Evolutionary conservation across 2,329 filamentous ascomycete genomes (phyloP).

Genomic region (Aspergillus sp.): DNA sequence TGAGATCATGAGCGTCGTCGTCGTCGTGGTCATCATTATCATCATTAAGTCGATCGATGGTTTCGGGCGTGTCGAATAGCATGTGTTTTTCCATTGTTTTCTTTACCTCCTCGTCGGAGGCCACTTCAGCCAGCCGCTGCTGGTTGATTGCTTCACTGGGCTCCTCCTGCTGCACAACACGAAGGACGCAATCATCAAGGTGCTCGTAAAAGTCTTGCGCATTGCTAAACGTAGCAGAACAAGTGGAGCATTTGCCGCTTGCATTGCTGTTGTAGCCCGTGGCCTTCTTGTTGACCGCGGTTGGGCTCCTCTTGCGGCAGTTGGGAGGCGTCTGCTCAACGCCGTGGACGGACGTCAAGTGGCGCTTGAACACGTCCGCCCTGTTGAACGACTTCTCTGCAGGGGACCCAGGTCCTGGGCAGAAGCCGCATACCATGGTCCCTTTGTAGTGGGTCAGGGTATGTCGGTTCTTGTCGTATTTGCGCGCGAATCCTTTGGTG

Average conservation of each 20-base stretch:
- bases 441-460: conserved; percentile 94
- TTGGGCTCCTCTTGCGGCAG: conserved; percentile 64
- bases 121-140: conserved; percentile 48
- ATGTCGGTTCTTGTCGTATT: conserved; percentile 94
- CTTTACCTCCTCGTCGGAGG: conserved; percentile 48
- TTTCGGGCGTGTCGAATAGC: conserved; percentile 40
- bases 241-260: conserved; percentile 85
- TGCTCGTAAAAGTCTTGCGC: conserved; percentile 98
- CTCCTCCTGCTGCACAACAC: conserved; percentile 52
- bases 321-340: conserved; percentile 91
- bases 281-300: conserved; percentile 50
- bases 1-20: conserved; percentile 42
- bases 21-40: conserved; percentile 49
- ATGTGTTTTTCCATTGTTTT: conserved; percentile 51
- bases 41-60: conserved; percentile 41
- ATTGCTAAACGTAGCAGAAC: conserved; percentile 70
- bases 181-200: conserved; percentile 62
- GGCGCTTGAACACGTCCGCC: conserved; percentile 91
- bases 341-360: conserved; percentile 79
- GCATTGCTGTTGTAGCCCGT: conserved; percentile 65
- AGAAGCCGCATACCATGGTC: conserved; percentile 94
- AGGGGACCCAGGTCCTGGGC: conserved; percentile 75
- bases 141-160: conserved; percentile 50
- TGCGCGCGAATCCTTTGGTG: conserved; percentile 82
- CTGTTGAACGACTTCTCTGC: conserved; percentile 94